phyloP scores from a whole-genome alignment of 345 rosid genomes.

The Gossypium bickii region DNA sequence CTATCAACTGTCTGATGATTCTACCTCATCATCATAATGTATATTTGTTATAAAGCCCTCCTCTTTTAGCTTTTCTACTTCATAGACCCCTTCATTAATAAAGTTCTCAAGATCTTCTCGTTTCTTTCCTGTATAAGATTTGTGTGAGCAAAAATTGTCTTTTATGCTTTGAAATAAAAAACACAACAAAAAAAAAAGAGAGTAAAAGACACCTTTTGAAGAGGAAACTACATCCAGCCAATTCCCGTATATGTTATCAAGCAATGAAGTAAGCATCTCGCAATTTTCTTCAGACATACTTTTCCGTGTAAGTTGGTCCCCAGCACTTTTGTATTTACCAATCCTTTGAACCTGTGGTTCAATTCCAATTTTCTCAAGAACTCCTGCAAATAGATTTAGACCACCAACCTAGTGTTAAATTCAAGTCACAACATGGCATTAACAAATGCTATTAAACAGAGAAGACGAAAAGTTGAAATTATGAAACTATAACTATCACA shows the following conservation, averaged over 20 bases:
- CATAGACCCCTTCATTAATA: constrained; percentile 80
- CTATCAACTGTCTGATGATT: constrained; percentile 2
- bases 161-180: constrained; percentile 18
- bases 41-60: constrained; percentile 79
- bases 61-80: constrained; percentile 81
- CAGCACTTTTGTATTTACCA: constrained; percentile 95
- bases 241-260: constrained; percentile 85
- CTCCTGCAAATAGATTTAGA: constrained; percentile 44
- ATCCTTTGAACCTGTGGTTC: constrained; percentile 88
- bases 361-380: constrained; percentile 81
- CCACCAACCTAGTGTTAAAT: neutral
- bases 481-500: neutral
- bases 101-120: constrained; percentile 78
- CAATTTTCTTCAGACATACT: constrained; percentile 85
- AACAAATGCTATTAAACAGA: neutral
- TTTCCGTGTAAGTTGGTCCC: constrained; percentile 82
- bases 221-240: constrained; percentile 86
- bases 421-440: constrained; percentile 4
- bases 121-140: constrained; percentile 59
- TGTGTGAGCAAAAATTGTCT: constrained; percentile 24
- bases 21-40: constrained; percentile 86
- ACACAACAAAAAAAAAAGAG: constrained; percentile 16
- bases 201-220: constrained; percentile 54
- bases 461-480: neutral
- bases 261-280: constrained; percentile 87